Conservation (phyloP, 495 filamentous ascomycete species). For the Penicillium cosmopolitanum region DNA sequence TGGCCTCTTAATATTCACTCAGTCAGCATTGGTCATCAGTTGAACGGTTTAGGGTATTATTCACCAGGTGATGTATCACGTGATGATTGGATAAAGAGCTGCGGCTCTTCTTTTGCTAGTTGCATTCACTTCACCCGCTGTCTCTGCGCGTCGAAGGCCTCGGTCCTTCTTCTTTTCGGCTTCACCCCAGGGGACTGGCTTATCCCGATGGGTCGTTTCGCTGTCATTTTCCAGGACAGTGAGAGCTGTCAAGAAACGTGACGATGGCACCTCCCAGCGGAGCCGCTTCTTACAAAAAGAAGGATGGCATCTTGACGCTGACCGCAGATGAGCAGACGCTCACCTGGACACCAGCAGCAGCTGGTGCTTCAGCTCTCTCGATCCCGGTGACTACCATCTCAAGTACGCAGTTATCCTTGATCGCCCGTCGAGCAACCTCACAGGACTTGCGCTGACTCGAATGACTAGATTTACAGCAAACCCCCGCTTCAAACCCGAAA, state of each 20-base stretch:
- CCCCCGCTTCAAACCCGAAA: constrained; percentile 77
- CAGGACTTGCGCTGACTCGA: constrained; percentile 11
- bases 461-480: constrained; percentile 80
- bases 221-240: constrained; percentile 45
- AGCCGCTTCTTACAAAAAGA: constrained; percentile 89
- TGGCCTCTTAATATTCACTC: neutral
- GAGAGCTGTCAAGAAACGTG: constrained; percentile 46
- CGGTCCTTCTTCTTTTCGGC: constrained; percentile 28
- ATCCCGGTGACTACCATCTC: constrained; percentile 77
- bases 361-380: constrained; percentile 60
- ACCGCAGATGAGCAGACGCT: constrained; percentile 70
- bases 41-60: neutral
- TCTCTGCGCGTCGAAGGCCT: constrained; percentile 25
- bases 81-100: constrained; percentile 22
- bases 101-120: constrained; percentile 19
- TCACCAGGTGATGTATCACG: constrained; percentile 19
- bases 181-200: constrained; percentile 28
- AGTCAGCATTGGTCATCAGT: neutral
- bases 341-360: constrained; percentile 71
- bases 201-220: constrained; percentile 50
- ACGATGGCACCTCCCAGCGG: constrained; percentile 65
- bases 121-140: constrained; percentile 17
- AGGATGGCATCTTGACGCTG: constrained; percentile 82
- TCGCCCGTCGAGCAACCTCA: neutral
- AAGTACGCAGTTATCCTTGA: constrained; percentile 54